These are phyloP conservation scores for Fomes fomentarius DNA, from an alignment of 1,284 basidiomycete species.

Conservation along the genomic window DNA sequence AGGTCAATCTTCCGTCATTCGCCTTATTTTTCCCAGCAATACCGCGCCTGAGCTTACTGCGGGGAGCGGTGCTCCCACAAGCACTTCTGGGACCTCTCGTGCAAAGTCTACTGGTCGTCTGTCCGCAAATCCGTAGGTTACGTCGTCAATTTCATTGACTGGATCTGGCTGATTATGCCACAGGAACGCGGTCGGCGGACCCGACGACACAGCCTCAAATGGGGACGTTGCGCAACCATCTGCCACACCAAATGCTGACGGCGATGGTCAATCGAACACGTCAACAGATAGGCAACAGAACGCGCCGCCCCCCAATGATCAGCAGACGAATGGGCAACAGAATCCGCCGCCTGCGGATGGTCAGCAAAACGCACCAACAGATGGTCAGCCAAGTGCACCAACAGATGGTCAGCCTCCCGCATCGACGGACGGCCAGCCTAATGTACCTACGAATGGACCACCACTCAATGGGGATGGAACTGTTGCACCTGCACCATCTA, in stretches of 20 bases:
- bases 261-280: background rate
- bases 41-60: background rate
- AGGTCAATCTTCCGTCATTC: background rate
- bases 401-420: background rate
- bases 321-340: background rate
- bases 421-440: background rate
- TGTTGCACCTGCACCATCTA: no score
- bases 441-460: background rate
- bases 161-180: background rate
- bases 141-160: background rate
- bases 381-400: background rate
- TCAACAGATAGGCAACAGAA: no score
- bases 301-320: no score
- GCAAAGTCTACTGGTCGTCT: background rate
- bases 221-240: background rate
- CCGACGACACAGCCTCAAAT: background rate
- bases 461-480: background rate
- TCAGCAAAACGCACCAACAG: background rate
- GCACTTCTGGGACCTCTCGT: background rate
- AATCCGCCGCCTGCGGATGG: background rate
- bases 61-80: background rate
- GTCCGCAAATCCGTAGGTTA: conserved; percentile 14
- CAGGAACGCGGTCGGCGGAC: background rate
- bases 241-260: background rate
- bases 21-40: background rate